Conservation (phyloP, 2,329 filamentous ascomycete genomes). For the Stagonosporopsis tanaceti region DNA sequence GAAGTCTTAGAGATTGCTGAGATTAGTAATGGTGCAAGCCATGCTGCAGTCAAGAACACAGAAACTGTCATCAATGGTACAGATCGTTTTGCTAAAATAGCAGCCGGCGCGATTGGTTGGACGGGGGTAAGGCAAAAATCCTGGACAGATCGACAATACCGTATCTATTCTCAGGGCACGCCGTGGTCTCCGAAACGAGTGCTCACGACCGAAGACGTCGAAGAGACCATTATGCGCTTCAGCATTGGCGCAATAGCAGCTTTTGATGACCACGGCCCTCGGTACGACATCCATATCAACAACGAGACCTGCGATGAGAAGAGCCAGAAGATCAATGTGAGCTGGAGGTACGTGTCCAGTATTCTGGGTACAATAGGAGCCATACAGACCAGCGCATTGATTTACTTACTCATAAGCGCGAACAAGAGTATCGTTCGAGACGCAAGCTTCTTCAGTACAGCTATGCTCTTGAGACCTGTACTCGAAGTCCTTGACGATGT, state of each 20-base stretch:
- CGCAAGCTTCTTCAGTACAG: slow-evolving; percentile 42
- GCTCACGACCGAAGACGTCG: slow-evolving; percentile 17
- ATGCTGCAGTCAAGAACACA: neutral
- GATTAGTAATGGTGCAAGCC: neutral
- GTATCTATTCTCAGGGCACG: slow-evolving; percentile 32
- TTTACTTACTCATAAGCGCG: slow-evolving; percentile 31
- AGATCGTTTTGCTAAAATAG: slow-evolving; percentile 38
- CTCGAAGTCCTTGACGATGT: slow-evolving; percentile 31
- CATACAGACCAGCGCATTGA: slow-evolving; percentile 37
- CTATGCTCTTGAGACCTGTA: slow-evolving; percentile 43
- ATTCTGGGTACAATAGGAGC: slow-evolving; percentile 34
- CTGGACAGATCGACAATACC: slow-evolving; percentile 24
- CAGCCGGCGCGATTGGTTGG: slow-evolving; percentile 43
- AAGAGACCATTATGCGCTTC: slow-evolving; percentile 39
- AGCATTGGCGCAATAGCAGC: slow-evolving; percentile 44
- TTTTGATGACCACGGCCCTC: slow-evolving; percentile 45
- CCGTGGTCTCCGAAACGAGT: slow-evolving; percentile 36
- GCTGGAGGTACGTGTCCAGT: slow-evolving; percentile 37
- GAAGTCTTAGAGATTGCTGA: neutral
- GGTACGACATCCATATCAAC: slow-evolving; percentile 26
- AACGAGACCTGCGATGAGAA: slow-evolving; percentile 21
- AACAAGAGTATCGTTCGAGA: slow-evolving; percentile 45
- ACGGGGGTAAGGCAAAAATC: slow-evolving; percentile 28
- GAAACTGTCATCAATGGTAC: slow-evolving; percentile 26
- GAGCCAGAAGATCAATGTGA: slow-evolving; percentile 40